Base-by-base conservation (phyloP, 1,139 yeast genomes). In the Yamadazyma kanchanaburiensis region DNA sequence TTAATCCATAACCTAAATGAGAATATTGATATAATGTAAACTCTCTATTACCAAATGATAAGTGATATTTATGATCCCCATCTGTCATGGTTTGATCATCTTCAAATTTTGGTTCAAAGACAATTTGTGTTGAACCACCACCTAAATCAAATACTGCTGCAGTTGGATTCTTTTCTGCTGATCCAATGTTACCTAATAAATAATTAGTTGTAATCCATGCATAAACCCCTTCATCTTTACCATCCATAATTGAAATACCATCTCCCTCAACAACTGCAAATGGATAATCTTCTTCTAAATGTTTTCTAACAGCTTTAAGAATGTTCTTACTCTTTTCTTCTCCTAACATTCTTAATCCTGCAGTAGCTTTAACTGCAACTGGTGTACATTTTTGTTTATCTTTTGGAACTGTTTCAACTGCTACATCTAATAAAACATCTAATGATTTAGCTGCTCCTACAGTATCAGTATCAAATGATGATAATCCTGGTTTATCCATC, bases 191-290 rank as follows among this genome's bases (percentile, higher is more conserved):
- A 24, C 96, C 96, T 45, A 91, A 72, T 42, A 91, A 66, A 56
- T 80, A 91, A 64, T 91, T 91, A 31, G 96, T 81, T 22, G 98
- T 91, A 54, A 91, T 83, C 99, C 99, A 91, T 1, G 98, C 98
- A 51, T 78, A 91, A n/a, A 91, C 96, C 55, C 98, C 99, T 64
- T 91, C 98, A 48, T 89, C 95, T 39, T 77, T 81, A 45, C 98
- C 98, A 35, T 85, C 91, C 96, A 91, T 89, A 48, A 91, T 83
- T 8, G 89, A 73, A 35, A 91, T 72, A 35, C 96, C 96, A 37
- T 86, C 84, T 28, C 80, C 87, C 7, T 70, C 74, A 27, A 88
- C 95, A 24, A 91, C 88, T 1, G 96, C 83, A 64, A 91, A 94
- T 30, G 97, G 97, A 55, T 77, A 91, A 42, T 85, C 80, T 2